These are phyloP conservation scores for Capsaspora owczarzaki DNA, from an alignment of 78 protist species.

Conservation along the genomic window DNA sequence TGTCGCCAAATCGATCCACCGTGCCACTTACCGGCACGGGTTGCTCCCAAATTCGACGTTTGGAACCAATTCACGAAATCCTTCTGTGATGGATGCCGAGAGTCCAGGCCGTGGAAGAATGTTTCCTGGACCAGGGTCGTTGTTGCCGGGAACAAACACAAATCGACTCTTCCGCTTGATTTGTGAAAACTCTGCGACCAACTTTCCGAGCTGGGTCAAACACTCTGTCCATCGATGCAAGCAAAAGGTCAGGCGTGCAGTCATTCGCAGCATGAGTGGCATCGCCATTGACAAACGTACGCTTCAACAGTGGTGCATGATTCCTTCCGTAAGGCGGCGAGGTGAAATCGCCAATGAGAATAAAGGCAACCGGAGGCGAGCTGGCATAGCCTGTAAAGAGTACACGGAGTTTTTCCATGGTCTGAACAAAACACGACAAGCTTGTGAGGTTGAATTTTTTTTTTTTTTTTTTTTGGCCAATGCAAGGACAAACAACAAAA, in stretches of 20 bases:
- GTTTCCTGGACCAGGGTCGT: neutral
- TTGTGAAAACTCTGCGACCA: slow-evolving; percentile 16
- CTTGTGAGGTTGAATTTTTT: neutral
- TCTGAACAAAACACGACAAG: neutral
- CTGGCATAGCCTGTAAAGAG: slow-evolving; percentile 24
- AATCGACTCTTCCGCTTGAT: slow-evolving; percentile 23
- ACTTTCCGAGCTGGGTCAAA: neutral
- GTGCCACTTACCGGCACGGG: slow-evolving; percentile 29
- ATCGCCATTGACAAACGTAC: no score
- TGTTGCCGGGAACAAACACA: slow-evolving; percentile 54
- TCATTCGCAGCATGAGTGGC: no score
- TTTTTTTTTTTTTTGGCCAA: no score
- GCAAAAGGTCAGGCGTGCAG: no score
- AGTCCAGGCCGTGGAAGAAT: neutral
- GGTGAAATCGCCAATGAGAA: slow-evolving; percentile 59
- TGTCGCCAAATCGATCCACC: no score
- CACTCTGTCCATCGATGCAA: no score
- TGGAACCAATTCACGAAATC: slow-evolving; percentile 6
- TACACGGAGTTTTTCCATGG: slow-evolving; percentile 3
- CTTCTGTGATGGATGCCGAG: slow-evolving; percentile 31
- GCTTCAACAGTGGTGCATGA: no score
- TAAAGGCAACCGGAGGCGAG: slow-evolving; percentile 26
- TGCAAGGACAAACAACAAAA: neutral
- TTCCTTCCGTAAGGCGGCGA: slow-evolving; percentile 13
- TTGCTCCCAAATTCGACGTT: slow-evolving; percentile 32